Evolutionary conservation across 2,329 filamentous ascomycete genomes (phyloP), one percentile per base, ranked within the genome.

Genomic region (Neofusicoccum sp.): DNA sequence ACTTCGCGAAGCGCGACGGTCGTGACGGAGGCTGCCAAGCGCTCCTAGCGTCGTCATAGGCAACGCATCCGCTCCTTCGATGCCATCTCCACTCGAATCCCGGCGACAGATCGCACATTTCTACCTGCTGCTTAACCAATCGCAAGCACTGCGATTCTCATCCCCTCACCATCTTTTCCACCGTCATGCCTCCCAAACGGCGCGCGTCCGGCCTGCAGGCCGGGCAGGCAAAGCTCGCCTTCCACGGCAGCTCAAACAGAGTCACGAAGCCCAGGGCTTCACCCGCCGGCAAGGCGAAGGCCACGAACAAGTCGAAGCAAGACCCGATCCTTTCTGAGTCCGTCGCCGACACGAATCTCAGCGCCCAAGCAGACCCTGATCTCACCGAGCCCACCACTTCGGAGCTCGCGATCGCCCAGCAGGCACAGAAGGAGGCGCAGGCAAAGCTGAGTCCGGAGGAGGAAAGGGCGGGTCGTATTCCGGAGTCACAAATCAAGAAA

Each of bases 401-500:
- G 3, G 75, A 78, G 62, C 69, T 69, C 45, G 75, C 72, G 11
- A 75, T 76, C 56, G 66, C 72, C 59, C 68, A 77, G 61, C 76
- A 77, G 66, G 68, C 69, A 6, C 65, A 72, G 59, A 65, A 73
- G 57, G 75, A 76, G 62, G 63, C 65, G 63, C 68, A 70, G 67
- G 72, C 70, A 1, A 65, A 65, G 65, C 67, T 68, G 60, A 71
- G 60, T 66, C 67, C 65, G 62, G 77, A 80, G 61, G 78, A 89
- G 67, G 66, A 80, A 26, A 77, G 76, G 62, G 92, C 91, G 1
- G 80, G 85, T 64, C 83, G 85, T 65, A 76, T 96, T 43, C 84
- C 83, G 6, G 83, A 89, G 61, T 78, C 82, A 49, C 86, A 91
- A 68, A 86, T 98, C 64, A 84, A 84, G 67, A 81, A 80, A 69